A percentile compares a stretch with the other conserved stretches of the same genome.
These are phyloP conservation scores for Pleomassaria siparia DNA, from an alignment of 2,329 filamentous ascomycete genomes.

Conservation along the genomic window DNA sequence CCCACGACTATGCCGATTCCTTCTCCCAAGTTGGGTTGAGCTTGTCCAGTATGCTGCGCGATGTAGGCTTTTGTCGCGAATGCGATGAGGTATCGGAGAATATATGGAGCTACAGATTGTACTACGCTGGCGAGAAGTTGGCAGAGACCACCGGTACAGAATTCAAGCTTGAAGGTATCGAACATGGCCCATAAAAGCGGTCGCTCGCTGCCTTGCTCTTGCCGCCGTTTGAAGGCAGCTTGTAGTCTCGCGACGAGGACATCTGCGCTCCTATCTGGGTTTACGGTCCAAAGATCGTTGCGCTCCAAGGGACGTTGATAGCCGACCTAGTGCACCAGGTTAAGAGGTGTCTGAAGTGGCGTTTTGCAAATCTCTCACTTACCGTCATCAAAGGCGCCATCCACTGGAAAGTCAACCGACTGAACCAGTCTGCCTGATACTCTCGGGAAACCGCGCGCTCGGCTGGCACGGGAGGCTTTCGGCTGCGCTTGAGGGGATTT, in stretches of 20 bases:
- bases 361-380: constrained; percentile 10
- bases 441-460: constrained; percentile 64
- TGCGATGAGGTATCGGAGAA: constrained; percentile 80
- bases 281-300: constrained; percentile 87
- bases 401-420: constrained; percentile 81
- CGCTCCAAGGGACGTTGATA: constrained; percentile 82
- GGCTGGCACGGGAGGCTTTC: constrained; percentile 58
- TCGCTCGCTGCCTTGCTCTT: constrained; percentile 67
- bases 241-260: constrained; percentile 67
- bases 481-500: constrained; percentile 52
- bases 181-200: constrained; percentile 80
- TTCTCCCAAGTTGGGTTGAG: constrained; percentile 68
- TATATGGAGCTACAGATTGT: constrained; percentile 82
- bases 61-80: constrained; percentile 80
- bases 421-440: constrained; percentile 72
- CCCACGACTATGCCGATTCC: constrained; percentile 84
- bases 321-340: constrained; percentile 59
- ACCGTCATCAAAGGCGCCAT: constrained; percentile 77
- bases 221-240: constrained; percentile 68
- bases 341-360: constrained; percentile 4
- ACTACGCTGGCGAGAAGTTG: constrained; percentile 69
- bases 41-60: constrained; percentile 56
- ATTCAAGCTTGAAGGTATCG: constrained; percentile 83
- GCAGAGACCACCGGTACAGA: constrained; percentile 79
- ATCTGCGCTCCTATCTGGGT: constrained; percentile 74